These are phyloP conservation scores for Deinandra increscens DNA, from an alignment of 129 eudicot species.

Conservation along the genomic window DNA sequence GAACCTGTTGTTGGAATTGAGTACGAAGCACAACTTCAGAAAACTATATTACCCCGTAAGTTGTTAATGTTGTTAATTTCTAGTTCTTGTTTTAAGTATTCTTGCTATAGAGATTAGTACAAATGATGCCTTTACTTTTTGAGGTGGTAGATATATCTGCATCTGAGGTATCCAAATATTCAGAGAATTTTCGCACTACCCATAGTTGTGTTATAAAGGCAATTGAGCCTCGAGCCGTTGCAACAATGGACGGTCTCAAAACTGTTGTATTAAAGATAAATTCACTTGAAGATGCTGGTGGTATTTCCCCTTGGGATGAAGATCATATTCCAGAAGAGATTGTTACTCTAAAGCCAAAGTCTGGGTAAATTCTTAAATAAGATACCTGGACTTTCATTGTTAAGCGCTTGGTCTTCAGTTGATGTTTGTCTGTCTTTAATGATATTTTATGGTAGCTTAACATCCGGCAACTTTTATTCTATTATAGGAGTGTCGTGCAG, in stretches of 20 bases:
- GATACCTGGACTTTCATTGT: background rate
- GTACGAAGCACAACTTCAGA: constrained; percentile 90
- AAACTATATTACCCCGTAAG: constrained; percentile 84
- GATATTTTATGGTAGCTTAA: constrained; percentile 12
- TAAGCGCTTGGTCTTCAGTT: constrained; percentile 19
- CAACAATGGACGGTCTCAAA: constrained; percentile 64
- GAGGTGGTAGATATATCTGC: constrained; percentile 62
- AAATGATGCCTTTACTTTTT: constrained; percentile 26
- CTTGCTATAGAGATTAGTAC: constrained; percentile 5
- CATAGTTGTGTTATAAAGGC: constrained; percentile 72
- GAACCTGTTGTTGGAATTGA: constrained; percentile 90
- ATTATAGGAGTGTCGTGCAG: constrained; percentile 60
- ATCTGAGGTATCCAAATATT: constrained; percentile 72
- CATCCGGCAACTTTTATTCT: constrained; percentile 6
- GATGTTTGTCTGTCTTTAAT: constrained; percentile 5
- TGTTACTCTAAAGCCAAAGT: constrained; percentile 58
- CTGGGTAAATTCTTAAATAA: constrained; percentile 56
- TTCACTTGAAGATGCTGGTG: constrained; percentile 58
- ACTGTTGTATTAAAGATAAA: constrained; percentile 57
- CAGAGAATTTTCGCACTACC: constrained; percentile 76
- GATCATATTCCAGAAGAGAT: constrained; percentile 90
- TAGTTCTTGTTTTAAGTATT: constrained; percentile 14
- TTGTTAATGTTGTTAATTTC: constrained; percentile 24
- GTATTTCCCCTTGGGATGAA: constrained; percentile 71
- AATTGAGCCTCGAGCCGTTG: constrained; percentile 77